Evolutionary conservation across 2,329 filamentous ascomycete species (phyloP).

Genomic region (Hymenoscyphus albidus): DNA sequence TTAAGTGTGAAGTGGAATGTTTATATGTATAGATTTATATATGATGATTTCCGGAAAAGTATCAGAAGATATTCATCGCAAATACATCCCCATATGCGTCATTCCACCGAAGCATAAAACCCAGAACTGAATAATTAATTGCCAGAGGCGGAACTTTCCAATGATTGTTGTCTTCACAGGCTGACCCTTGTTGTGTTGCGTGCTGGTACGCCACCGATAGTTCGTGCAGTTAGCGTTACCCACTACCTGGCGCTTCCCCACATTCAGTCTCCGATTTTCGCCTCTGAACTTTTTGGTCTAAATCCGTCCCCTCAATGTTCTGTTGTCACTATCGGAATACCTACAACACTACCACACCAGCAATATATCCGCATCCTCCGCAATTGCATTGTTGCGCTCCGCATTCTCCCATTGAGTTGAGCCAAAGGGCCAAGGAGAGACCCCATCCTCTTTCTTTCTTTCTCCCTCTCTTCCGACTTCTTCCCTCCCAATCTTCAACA

Average conservation of each 20-base stretch:
- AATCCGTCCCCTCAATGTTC: not conserved
- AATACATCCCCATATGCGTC: too few relatives aligned
- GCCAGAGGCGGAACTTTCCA: too few relatives aligned
- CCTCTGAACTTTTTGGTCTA: not conserved
- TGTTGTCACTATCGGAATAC: not conserved
- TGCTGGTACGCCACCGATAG: not conserved
- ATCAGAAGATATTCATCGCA: too few relatives aligned
- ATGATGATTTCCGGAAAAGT: too few relatives aligned
- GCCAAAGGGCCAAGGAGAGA: not conserved
- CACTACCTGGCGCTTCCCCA: slow-evolving; percentile 10
- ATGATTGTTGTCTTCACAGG: too few relatives aligned
- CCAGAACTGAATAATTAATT: too few relatives aligned
- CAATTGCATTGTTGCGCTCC: not conserved
- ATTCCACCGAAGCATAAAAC: too few relatives aligned
- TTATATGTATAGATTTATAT: too few relatives aligned
- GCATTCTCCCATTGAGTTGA: not conserved
- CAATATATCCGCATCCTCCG: not conserved
- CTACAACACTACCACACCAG: not conserved
- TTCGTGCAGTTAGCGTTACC: not conserved
- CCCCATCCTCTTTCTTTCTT: not conserved
- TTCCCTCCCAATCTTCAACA: slow-evolving; percentile 26
- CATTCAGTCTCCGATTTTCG: slow-evolving; percentile 5
- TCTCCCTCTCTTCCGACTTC: not conserved
- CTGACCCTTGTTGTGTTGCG: too few relatives aligned
- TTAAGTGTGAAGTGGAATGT: too few relatives aligned